These are phyloP conservation scores for Cornus florida DNA, from an alignment of 148 eudicot genomes.

Conservation along the genomic window DNA sequence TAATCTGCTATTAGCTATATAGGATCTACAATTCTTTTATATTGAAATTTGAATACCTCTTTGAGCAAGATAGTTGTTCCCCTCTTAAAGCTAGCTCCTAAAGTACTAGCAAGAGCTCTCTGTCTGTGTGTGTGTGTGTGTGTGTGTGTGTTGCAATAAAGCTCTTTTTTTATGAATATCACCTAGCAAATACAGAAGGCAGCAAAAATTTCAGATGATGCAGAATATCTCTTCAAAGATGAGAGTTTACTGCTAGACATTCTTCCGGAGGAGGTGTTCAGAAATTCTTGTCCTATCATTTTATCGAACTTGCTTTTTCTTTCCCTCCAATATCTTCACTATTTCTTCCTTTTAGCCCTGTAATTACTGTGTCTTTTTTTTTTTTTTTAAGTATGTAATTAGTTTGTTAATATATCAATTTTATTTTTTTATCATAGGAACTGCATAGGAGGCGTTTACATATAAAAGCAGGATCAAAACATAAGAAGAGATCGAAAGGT, in stretches of 20 bases:
- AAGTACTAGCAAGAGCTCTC: neutral
- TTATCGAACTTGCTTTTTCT: neutral
- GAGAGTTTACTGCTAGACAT: neutral
- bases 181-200: neutral
- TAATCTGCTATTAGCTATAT: neutral
- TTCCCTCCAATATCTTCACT: neutral
- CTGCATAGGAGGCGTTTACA: slow-evolving; percentile 69
- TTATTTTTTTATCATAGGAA: slow-evolving; percentile 42
- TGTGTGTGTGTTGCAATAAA: no score
- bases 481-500: slow-evolving; percentile 58
- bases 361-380: neutral
- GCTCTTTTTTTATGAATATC: neutral
- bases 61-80: no score
- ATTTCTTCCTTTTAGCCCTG: neutral
- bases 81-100: neutral
- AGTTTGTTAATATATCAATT: neutral
- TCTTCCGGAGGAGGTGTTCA: neutral
- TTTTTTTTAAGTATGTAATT: neutral
- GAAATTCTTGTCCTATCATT: neutral
- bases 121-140: no score
- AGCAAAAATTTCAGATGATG: neutral
- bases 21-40: neutral
- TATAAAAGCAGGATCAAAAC: slow-evolving; percentile 51
- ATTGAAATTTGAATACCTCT: neutral
- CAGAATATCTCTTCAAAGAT: neutral